Evolutionary conservation across 306 rosid genomes (phyloP), one percentile per base, ranked within the genome.

Genomic region (Lithocarpus polystachyus): DNA sequence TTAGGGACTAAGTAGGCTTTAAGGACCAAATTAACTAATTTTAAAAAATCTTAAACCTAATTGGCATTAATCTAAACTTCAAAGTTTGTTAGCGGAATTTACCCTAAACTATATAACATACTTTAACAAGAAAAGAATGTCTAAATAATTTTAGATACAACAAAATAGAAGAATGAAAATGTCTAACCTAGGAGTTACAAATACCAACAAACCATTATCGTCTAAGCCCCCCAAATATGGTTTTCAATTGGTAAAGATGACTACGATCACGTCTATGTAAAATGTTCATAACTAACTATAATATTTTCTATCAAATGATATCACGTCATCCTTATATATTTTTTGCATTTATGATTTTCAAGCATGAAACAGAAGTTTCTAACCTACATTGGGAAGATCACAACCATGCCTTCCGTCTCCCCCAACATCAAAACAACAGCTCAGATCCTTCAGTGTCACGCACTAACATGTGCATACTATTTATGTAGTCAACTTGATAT

Each of bases 381-480:
- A 45, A 72, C 28, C 64, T 69, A 59, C 77, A 71, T 71, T 75
- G 82, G 76, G 33, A 62, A 60, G 37, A 31, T 52, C 56, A 68
- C 24, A 33, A 15, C 70, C 60, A 56, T 40, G 24, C 37, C 59
- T 35, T 78, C 62, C 45, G 71, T 71, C 82, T 26, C 54, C 62
- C 52, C 28, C 75, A 74, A 12, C 51, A 53, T 24, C 52, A 74
- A 74, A 67, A 40, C 48, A 80, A 18, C 56, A 67, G 35, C 19
- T 62, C 59, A 31, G 59, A 71, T 48, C 75, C 60, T 51, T 68
- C 59, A 56, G 37, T 74, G 69, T 60, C 79, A 80, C 79, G 68
- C 71, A 40, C 52, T 74, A 75, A 40, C 79, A 74, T 80, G 79
- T 80, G 83, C 74, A 64, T 12, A 23, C 20, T 62, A 20, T 73